Base-by-base conservation (phyloP, 1,284 basidiomycete genomes). In the Cutaneotrichosporon sp. region DNA sequence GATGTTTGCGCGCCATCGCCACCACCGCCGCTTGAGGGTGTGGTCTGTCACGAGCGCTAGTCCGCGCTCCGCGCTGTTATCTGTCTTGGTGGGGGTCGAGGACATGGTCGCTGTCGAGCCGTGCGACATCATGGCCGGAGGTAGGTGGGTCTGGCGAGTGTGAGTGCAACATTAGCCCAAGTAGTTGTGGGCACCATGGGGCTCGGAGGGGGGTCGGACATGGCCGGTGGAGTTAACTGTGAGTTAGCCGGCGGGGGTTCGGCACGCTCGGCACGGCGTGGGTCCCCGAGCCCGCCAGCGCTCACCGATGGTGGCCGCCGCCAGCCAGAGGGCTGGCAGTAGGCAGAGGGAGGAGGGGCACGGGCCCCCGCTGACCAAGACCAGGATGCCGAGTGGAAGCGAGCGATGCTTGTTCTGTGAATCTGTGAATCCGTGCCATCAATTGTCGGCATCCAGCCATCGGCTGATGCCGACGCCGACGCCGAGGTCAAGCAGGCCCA, bases 261-360 rank as follows among this genome's bases (percentile, higher is more conserved):
- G 29, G 29, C 29, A 29, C 29, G 29, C 29, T 29, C 29, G 29
- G 29, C 29, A 29, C 29, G 29, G 29, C 29, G 29, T n/a, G n/a
- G n/a, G n/a, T 46, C 45, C 2, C 9, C 45, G 18, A 20, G 42
- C 20, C 20, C 22, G 24, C n/a, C 14, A n/a, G 5, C 11, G n/a
- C 6, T 50, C 24, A 7, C 20, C 13, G 45, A 24, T 22, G 18
- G 45, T 24, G 20, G 20, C 45, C 84, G 87, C 78, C 45, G n/a
- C n/a, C n/a, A n/a, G n/a, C n/a, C n/a, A n/a, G n/a, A n/a, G n/a
- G n/a, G n/a, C n/a, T n/a, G n/a, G n/a, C n/a, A n/a, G n/a, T n/a
- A n/a, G n/a, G n/a, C n/a, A n/a, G n/a, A n/a, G n/a, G n/a, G n/a
- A n/a, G n/a, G n/a, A n/a, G n/a, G n/a, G n/a, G n/a, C n/a, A n/a